Evolutionary conservation across 2,329 filamentous ascomycete species (phyloP), one percentile per base, ranked within the genome.

Genomic region (Fonsecaea nubica): DNA sequence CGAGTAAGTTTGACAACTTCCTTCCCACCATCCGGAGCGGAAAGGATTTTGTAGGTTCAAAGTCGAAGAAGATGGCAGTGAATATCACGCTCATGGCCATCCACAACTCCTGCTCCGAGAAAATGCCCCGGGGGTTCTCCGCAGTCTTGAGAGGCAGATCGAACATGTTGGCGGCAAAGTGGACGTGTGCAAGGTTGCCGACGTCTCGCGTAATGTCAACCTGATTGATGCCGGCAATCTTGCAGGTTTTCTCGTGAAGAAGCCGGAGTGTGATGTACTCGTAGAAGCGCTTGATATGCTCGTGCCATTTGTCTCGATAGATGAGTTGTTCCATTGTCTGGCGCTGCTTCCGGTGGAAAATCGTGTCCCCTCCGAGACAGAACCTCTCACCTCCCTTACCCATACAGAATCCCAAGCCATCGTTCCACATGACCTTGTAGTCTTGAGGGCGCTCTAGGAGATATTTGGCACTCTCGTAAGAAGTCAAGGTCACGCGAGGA

Each of bases 131-230:
- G 1, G 84, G 80, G 65, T 80, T 79, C 58, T 83, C 79, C 55
- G 81, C 79, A 4, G 82, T 85, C 76, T 86, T 86, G 69, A 87
- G 75, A 0, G 85, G 84, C 2, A 87, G 75, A n/a, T 80, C 82
- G 72, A 86, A 86, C 58, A 86, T 74, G 38, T 81, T 81, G 15
- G 85, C 80, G 9, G 83, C 84, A 66, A 86, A 86, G 69, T 85
- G 82, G n/a, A 85, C 80, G 58, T 84, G 82, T 3, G 83, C 83
- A 3, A 86, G 73, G 69, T 86, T 86, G 30, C 83, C 82, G 52
- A 87, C 77, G 71, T 87, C 85, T 64, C 85, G 81, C 38, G 86
- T 85, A 83, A 93, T 82, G 72, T 95, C 92, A 48, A 92, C 85
- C 74, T 92, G 89, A 60, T 85, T 85, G 63, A 84, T 82, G 8